Evolutionary conservation across 192 early-diverging fungal species (phyloP).

Genomic region (Cladochytrium replicatum): DNA sequence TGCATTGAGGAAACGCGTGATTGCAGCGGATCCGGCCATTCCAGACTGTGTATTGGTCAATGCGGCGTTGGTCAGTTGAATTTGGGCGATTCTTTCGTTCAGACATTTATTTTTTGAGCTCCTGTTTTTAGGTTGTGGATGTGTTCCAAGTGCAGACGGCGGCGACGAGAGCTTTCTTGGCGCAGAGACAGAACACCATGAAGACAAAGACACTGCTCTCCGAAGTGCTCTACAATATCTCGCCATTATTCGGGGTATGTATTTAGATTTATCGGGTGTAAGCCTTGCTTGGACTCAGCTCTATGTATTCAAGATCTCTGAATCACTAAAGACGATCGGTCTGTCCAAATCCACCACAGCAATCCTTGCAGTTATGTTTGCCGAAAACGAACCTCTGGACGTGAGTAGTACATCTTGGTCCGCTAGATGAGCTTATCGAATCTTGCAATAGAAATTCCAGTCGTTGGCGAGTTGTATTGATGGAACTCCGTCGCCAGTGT

Average conservation of each 20-base stretch:
- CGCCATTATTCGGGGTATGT: conserved; percentile 21
- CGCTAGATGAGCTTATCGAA: too few relatives aligned
- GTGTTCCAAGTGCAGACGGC: conserved; percentile 27
- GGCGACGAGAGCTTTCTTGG: conserved; percentile 16
- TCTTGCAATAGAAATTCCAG: not conserved
- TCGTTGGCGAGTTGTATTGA: not conserved
- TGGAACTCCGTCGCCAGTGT: not conserved
- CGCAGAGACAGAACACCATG: conserved; percentile 17
- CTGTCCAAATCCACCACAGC: conserved; percentile 15
- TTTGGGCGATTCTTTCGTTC: not conserved
- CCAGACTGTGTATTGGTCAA: conserved; percentile 28
- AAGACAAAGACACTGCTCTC: conserved; percentile 25
- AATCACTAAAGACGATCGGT: conserved; percentile 24
- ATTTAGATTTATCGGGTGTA: not conserved
- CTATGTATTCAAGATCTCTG: conserved; percentile 14
- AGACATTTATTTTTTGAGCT: not conserved
- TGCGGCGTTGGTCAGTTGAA: conserved; percentile 14
- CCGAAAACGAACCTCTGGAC: not conserved
- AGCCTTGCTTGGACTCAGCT: not conserved
- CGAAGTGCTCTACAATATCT: conserved; percentile 33
- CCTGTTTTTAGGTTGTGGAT: conserved; percentile 19
- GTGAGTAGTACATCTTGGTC: not conserved
- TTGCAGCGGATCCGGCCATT: conserved; percentile 18
- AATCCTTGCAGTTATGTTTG: conserved; percentile 11
- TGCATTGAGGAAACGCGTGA: conserved; percentile 12